These are phyloP conservation scores for Stereum hirsutum DNA, from an alignment of 1,284 basidiomycete species.

Conservation along the genomic window DNA sequence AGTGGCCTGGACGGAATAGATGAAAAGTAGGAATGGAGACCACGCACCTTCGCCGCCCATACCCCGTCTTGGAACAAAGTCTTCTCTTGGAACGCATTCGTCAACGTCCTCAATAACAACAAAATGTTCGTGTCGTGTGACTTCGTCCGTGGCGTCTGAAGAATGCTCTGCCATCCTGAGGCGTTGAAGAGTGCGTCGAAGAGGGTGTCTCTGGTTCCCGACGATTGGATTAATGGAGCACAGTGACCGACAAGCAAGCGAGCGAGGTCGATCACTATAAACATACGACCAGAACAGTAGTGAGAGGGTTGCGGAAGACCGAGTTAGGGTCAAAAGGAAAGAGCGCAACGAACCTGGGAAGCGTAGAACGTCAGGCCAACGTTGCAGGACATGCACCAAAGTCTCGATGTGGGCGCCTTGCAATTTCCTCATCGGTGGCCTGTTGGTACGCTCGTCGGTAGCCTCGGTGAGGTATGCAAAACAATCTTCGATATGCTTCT, in stretches of 20 bases:
- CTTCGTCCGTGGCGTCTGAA: conserved; percentile 50
- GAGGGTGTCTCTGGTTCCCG: conserved; percentile 41
- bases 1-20: conserved; percentile 5
- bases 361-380: conserved; percentile 75
- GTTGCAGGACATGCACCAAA: conserved; percentile 56
- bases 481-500: conserved; percentile 37
- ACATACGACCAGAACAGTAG: conserved; percentile 1
- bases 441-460: conserved; percentile 26
- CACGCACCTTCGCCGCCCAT: conserved; percentile 44
- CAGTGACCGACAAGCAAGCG: conserved; percentile 70
- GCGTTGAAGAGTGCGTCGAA: conserved; percentile 58
- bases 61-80: conserved; percentile 29
- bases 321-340: neutral
- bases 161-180: conserved; percentile 57
- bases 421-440: conserved; percentile 24
- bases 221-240: conserved; percentile 37
- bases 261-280: conserved; percentile 80
- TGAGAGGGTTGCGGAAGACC: neutral
- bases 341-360: conserved; percentile 73
- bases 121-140: conserved; percentile 79
- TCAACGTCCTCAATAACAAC: conserved; percentile 74
- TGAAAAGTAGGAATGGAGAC: neutral
- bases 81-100: conserved; percentile 69
- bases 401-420: conserved; percentile 47
- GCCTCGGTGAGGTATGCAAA: conserved; percentile 49